Evolutionary conservation across 106 monocot species (phyloP), one percentile per base, ranked within the genome.

Genomic region (Dendrobium officinale): DNA sequence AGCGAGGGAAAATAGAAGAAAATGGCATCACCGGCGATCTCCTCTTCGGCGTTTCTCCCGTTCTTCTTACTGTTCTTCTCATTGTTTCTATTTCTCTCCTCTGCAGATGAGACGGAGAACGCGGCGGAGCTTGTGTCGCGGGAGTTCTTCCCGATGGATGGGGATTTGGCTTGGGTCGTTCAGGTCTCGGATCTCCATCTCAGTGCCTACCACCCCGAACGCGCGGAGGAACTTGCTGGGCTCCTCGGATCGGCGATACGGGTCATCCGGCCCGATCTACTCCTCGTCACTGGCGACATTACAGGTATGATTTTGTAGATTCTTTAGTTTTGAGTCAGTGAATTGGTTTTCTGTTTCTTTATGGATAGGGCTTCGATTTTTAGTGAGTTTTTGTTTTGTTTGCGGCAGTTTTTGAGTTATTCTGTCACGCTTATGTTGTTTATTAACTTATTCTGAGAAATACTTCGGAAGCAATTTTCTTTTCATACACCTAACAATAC

Each of bases 151-250:
- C 58, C 85, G 56, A 73, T 96, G 86, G 88, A 93, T 0, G 93
- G 86, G 9, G 88, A 91, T 75, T 82, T 96, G 76, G 93, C 88
- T 22, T 96, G 96, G 96, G 72, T 93, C 19, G 89, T 96, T 48
- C 96, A 96, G 82, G 80, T 93, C 55, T 85, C 91, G 40, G 96
- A 96, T 68, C 93, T 96, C 78, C 93, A 96, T 67, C 19, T 96
- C 78, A 96, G 96, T 80, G 81, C 85, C 42, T 87, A 89, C 77
- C 82, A 88, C 72, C 91, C 81, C 22, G 84, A 90, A 5, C 86
- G 93, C 70, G 89, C 88, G 49, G 76, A 75, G 3, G 93, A 90
- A 51, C 78, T 96, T 42, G 82, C 47, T 37, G 15, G 26, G 37
- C 70, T 86, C 67, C 91, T 96, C 20, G 89, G 75, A 20, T 83